Evolutionary conservation across 768 basidiomycete genomes (phyloP).

Genomic region (Pholiota molesta): DNA sequence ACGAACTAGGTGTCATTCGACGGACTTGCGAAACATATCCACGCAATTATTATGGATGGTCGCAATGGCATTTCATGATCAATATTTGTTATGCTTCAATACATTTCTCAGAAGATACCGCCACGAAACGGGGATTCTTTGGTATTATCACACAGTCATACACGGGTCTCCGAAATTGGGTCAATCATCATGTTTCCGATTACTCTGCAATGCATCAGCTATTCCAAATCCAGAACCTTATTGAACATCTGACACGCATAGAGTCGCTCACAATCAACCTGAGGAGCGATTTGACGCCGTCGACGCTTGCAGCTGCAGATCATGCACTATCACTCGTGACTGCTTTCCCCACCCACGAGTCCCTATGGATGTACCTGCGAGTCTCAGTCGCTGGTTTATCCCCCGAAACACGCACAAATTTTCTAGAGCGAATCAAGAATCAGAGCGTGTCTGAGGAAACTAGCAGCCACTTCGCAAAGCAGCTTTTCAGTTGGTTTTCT

Average conservation of each 20-base stretch:
- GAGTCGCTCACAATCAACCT: constrained; percentile 3
- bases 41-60: constrained; percentile 78
- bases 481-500: constrained; percentile 13
- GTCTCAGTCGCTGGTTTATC: constrained; percentile 17
- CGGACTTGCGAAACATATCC: constrained; percentile 64
- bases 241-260: constrained; percentile 22
- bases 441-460: not conserved
- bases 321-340: constrained; percentile 54
- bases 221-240: constrained; percentile 38
- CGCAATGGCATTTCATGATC: constrained; percentile 57
- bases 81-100: constrained; percentile 32
- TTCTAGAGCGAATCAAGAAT: constrained; percentile 10
- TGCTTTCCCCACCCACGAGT: constrained; percentile 58
- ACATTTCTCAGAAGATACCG: constrained; percentile 19
- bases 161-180: constrained; percentile 47
- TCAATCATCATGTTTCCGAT: constrained; percentile 67
- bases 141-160: constrained; percentile 43
- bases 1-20: constrained; percentile 52
- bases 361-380: constrained; percentile 67
- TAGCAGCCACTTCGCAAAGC: not conserved
- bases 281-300: constrained; percentile 12
- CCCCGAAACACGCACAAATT: constrained; percentile 2
- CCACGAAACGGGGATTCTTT: constrained; percentile 25
- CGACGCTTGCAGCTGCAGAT: constrained; percentile 27
- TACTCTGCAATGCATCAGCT: constrained; percentile 65